Evolutionary conservation across 2,329 filamentous ascomycete genomes (phyloP), one percentile per base, ranked within the genome.

Genomic region (Coniochaeta sp.): DNA sequence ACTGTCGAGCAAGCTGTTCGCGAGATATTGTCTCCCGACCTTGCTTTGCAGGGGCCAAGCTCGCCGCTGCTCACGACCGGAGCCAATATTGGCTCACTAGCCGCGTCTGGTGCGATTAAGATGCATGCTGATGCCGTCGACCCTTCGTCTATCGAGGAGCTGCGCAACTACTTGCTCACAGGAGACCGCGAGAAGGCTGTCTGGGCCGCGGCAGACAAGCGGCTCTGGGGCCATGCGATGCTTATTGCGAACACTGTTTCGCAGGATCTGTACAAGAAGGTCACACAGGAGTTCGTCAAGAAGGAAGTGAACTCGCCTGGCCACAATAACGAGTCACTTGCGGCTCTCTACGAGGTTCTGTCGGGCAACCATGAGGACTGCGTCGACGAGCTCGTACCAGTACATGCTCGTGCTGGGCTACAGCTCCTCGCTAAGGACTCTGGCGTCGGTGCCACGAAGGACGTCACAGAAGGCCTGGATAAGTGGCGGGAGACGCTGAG

Each of bases 221-320:
- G 91, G 48, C 74, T 99, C 3, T 99, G 95, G 95, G 94, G 90
- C 2, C 95, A 99, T 67, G 95, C 94, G 3, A 87, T 99, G 79
- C 76, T 99, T 18, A 86, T 99, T 31, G 87, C 94, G 1, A 80
- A 83, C 55, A 84, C 83, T 0, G 67, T 95, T 70, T 94, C 89
- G 1, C 75, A 88, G 47, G 87, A 89, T 20, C 75, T 95, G 2
- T 97, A 95, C 80, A 95, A 91, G 66, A 89, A 95, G 64, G 91
- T 99, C 24, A 83, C 91, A 1, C 91, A 95, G 62, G 94, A 99
- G 62, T 99, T 99, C 62, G 87, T 99, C 16, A 86, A 91, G 58
- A 91, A 95, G 62, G 94, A 99, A 66, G 89, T 99, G 51, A 95
- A 94, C 65, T 86, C 86, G 50, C 74, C 85, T 3, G 84, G 88